Evolutionary conservation across 164 flowering plant species (phyloP), one percentile per base, ranked within the genome.

Genomic region (Magnolia officinalis): DNA sequence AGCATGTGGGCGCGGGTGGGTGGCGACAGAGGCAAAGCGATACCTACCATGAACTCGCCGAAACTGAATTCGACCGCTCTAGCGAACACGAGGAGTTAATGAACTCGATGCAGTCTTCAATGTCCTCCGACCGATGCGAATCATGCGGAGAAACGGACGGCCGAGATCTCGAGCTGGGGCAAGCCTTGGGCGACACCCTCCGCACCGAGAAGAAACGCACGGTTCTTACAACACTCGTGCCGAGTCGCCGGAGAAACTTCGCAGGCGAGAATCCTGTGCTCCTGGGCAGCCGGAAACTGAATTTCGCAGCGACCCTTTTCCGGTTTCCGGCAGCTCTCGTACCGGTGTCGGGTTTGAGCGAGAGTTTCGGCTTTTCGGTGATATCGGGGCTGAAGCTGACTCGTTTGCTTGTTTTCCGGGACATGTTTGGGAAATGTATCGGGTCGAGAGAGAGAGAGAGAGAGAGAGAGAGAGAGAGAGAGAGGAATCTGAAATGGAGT

Each of bases 91-190:
- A 87, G 64, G 90, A 86, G 82, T 91, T 87, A 78, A 91, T 87
- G 85, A 87, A 91, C 78, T 90, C 81, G 52, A 91, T 91, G 80
- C 96, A 91, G 64, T 90, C 93, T 50, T 88, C 85, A 8, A 91
- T 86, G 63, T 91, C 93, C 75, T 88, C 90, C 10, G 81, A 76
- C 67, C 84, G 82, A 49, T 88, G 89, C 78, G 89, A 82, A 83
- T 90, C 93, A 21, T 79, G 69, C 1, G 85, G 84, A 72, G 84
- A 78, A 14, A 77, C 78, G 4, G 66, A 79, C 0, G 89, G 82
- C 68, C 79, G 86, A 26, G 91, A 82, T 75, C 83, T 82, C 10
- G 83, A 77, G 52, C 67, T 79, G 55, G 50, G 72, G 50, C 83
- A 79, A 59, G 75, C 80, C 64, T 82, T 83, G 0, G 80, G 72